Conservation (phyloP, 2,329 filamentous ascomycete genomes). For the Colletotrichum sansevieriae region DNA sequence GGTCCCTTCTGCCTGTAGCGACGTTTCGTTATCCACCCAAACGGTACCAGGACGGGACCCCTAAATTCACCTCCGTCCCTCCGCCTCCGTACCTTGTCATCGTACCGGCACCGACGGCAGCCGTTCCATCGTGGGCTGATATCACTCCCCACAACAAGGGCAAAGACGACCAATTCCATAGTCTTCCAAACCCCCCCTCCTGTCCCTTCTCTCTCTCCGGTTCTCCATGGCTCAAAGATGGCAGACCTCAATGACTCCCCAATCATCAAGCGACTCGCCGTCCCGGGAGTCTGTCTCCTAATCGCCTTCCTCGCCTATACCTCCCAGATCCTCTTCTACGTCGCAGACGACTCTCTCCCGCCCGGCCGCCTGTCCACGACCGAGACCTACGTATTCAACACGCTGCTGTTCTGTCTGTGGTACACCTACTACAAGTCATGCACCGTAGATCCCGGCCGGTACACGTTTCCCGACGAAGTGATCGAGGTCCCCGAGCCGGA, state of each 20-base stretch:
- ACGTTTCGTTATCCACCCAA: conserved; percentile 9
- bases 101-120: conserved; percentile 6
- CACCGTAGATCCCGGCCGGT: conserved; percentile 69
- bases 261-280: conserved; percentile 68
- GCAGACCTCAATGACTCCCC: conserved; percentile 56
- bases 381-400: conserved; percentile 76
- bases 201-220: background rate
- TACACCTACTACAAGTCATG: conserved; percentile 76
- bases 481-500: conserved; percentile 49
- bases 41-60: no score
- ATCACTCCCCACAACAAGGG: conserved; percentile 18
- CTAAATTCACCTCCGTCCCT: background rate
- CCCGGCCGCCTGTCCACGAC: conserved; percentile 70
- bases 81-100: background rate
- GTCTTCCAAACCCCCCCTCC: background rate
- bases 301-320: conserved; percentile 79
- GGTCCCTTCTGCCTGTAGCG: conserved; percentile 5
- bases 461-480: conserved; percentile 57
- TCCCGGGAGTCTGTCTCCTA: conserved; percentile 76
- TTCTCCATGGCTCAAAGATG: conserved; percentile 49
- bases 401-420: conserved; percentile 73
- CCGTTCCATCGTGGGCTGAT: conserved; percentile 13
- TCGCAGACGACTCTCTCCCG: conserved; percentile 65
- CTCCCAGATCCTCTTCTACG: conserved; percentile 78
- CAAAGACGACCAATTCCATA: background rate